Base-by-base conservation (phyloP, 208 protist genomes). In the Crithidia thermophila region DNA sequence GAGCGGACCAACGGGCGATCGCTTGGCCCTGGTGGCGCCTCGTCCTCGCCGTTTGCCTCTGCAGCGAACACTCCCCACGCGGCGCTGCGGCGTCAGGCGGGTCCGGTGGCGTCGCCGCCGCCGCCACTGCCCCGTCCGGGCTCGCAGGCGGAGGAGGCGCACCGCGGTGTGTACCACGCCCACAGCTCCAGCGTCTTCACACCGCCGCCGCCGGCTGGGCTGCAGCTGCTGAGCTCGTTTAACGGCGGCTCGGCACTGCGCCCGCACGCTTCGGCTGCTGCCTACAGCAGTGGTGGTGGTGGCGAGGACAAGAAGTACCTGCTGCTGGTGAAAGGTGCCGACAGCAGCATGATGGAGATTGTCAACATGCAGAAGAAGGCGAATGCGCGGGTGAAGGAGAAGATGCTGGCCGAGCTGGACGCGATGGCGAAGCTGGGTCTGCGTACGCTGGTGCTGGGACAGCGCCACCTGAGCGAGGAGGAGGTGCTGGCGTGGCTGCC, bases 241-340 rank as follows among this genome's bases (percentile, higher is more conserved):
- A 14, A 27, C 27, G 47, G 55, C 8, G n/a, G 3, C 5, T n/a
- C 9, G 6, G n/a, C 16, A 14, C 25, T 39, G 47, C 25, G 1
- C 10, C 18, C 14, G 28, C 27, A 9, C 42, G 16, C 7, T 10
- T n/a, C 7, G 46, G 27, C 14, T 30, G 23, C 43, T 25, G 16
- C n/a, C 21, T 9, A 0, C 8, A 27, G 27, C 31, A 4, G 28
- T 27, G 14, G 30, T 43, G 4, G 13, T 25, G n/a, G 23, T 16
- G 27, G 36, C 20, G 61, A 59, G 49, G 0, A 37, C 25, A 21
- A 13, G 37, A 59, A 61, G 14, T 89, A 87, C 33, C 65, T 94
- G 47, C 69, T 97, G 40, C 81, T 93, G 6, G 75, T 86, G 7
- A 97, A 97, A 63, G 93, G 93, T 0, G 93, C 93, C 9, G 93